Evolutionary conservation across 2,329 filamentous ascomycete genomes (phyloP), one percentile per base, ranked within the genome.

Genomic region (Fusarium nygamai): DNA sequence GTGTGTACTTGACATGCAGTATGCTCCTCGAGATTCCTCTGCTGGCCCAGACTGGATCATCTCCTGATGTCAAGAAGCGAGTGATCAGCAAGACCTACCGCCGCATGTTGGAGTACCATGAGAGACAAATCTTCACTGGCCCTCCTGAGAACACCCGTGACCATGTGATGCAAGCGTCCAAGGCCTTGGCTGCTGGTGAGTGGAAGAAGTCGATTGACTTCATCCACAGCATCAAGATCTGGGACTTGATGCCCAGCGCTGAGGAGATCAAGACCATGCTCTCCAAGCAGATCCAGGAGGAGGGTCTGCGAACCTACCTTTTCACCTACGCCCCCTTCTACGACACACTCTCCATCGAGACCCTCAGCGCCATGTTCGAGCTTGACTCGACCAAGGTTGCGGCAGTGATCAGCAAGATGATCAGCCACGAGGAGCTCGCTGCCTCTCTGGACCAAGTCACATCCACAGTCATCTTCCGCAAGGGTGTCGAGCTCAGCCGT

Each of bases 301-400:
- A 99, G 87, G 96, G 97, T 78, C 92, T 99, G 61, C 92, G 96
- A 79, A 99, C 96, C 62, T 99, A 98, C 84, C 94, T 99, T 78
- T 99, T 99, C 90, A 99, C 96, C 64, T 99, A 99, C 85, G 96
- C 97, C 43, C 96, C 96, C 61, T 99, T 97, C 89, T 99, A 99
- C 88, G 96, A 99, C 86, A 98, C 96, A 29, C 91, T 99, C 69
- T 92, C 95, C 69, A 89, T 98, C 78, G 88, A 90, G 76, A 97
- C 95, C 31, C 89, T 99, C 70, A 92, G 94, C 72, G 88, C 87
- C 76, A 99, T 99, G 96, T 99, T 99, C 84, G 96, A 99, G 85
- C 92, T 99, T 31, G 90, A 95, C 65, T 87, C 92, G 78, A 91
- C 92, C 86, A 98, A 98, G 89, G 95, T 98, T 59, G 88, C 93